Evolutionary conservation across 75 land plant species (phyloP).

Genomic region (Pinus albicaulis): DNA sequence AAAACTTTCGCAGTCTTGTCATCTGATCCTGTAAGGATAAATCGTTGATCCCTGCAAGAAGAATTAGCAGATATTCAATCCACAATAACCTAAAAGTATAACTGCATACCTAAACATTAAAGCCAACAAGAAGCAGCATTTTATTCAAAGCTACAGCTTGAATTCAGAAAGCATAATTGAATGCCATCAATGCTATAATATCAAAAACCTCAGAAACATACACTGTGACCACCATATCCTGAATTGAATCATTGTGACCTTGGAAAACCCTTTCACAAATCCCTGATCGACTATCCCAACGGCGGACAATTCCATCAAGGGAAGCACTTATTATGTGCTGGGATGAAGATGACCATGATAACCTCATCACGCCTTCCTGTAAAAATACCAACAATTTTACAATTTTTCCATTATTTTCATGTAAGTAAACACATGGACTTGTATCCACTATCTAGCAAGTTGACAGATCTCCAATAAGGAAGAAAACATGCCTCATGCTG

Average conservation of each 20-base stretch:
- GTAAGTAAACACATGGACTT: neutral
- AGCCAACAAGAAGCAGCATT: neutral
- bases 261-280: constrained; percentile 55
- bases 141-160: neutral
- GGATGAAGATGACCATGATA: constrained; percentile 54
- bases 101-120: neutral
- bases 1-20: constrained; percentile 79
- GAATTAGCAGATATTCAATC: neutral
- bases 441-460: neutral
- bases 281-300: constrained; percentile 83
- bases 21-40: constrained; percentile 56
- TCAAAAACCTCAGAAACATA: constrained; percentile 8
- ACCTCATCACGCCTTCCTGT: constrained; percentile 84
- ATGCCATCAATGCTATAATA: neutral
- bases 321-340: constrained; percentile 61
- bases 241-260: constrained; percentile 66
- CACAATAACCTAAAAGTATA: neutral
- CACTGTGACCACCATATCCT: constrained; percentile 59
- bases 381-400: neutral
- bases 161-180: neutral
- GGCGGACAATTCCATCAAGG: constrained; percentile 65
- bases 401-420: neutral
- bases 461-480: neutral
- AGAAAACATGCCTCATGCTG: constrained; percentile 68
- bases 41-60: constrained; percentile 32